Evolutionary conservation across 805 yeast species (phyloP), one percentile per base, ranked within the genome.

Genomic region (Ogataea angusta): DNA sequence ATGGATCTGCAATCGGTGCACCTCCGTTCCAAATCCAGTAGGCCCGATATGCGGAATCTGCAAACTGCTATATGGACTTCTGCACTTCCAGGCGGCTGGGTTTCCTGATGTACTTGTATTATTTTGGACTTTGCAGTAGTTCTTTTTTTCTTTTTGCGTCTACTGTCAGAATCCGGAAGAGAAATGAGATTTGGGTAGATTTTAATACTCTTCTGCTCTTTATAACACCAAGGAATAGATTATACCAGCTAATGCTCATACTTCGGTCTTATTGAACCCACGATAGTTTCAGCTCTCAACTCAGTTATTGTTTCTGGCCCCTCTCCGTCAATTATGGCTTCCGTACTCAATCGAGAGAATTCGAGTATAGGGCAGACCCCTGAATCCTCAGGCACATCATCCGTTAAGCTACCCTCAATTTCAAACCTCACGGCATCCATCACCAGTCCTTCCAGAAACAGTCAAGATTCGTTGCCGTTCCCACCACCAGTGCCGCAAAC

Each of bases 341-440:
- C 52, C 15, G 41, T 39, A 34, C 39, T 37, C n/a, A 36, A 36
- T 30, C 28, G 39, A 6, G 43, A 39, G 21, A 31, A 37, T 19
- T 40, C 41, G 50, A 32, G 45, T 6, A 23, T 36, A 13, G 40
- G 17, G 18, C 30, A 17, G 19, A 33, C 29, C 35, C 24, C 45
- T 30, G 13, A 24, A 18, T 10, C 37, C 31, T 22, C 38, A 22
- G 34, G 28, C 13, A 32, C 31, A 23, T 30, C 30, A n/a, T 38
- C 25, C 28, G 37, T 52, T 8, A 47, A 49, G 1, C 35, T 52
- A 15, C 56, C 56, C 5, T 52, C 56, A 2, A 52, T 52, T 17
- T 46, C 52, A 9, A 44, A 36, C 15, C 37, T 52, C 15, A 49
- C 54, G 1, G 48, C 52, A 2, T 45, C 51, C 8, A 23, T 36